Evolutionary conservation across 2,329 filamentous ascomycete species (phyloP), one percentile per base, ranked within the genome.

Genomic region (Ophiocordyceps camponoti-saundersi): DNA sequence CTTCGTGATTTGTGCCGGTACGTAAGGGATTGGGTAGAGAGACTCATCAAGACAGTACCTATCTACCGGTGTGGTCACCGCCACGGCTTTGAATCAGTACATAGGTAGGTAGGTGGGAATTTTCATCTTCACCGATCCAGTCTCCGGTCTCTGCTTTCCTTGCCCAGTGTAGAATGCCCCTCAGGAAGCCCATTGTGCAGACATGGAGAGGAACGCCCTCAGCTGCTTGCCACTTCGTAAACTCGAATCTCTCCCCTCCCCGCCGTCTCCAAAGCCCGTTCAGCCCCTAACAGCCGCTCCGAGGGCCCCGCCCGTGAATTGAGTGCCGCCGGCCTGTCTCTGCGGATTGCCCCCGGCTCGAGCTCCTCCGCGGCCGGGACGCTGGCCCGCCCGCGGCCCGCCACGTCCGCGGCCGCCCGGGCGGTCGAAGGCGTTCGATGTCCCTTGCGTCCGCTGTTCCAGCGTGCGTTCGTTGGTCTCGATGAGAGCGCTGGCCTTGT

Each of bases 391-490:
- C 20, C 66, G 78, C 59, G 63, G 64, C 46, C 79, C 85, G 44
- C 82, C 79, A 26, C 81, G 76, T 50, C 83, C 81, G 53, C 82
- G 77, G 48, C 85, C 85, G 53, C 86, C 85, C 70, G 95, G 87
- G 63, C 90, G 74, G 73, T 95, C 89, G 67, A 96, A 96, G 26
- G 88, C 90, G 60, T 94, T 94, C 49, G 86, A 81, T 55, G 89
- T 95, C 57, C 92, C 92, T 65, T 95, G 88, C 56, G 93, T 96
- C 62, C 92, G 80, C 65, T 95, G 89, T 73, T 98, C 92, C 56
- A 98, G 76, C 22, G 90, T 94, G 65, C 93, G 82, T 73, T 98
- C 92, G 70, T 98, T 98, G 56, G 82, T 82, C 75, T 98, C 93
- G 61, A 96, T 95, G 50, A 98, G 82, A 46, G 82, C 80, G 62